phyloP scores from a whole-genome alignment of 768 basidiomycete species.

The Cystobasidium ongulense region DNA sequence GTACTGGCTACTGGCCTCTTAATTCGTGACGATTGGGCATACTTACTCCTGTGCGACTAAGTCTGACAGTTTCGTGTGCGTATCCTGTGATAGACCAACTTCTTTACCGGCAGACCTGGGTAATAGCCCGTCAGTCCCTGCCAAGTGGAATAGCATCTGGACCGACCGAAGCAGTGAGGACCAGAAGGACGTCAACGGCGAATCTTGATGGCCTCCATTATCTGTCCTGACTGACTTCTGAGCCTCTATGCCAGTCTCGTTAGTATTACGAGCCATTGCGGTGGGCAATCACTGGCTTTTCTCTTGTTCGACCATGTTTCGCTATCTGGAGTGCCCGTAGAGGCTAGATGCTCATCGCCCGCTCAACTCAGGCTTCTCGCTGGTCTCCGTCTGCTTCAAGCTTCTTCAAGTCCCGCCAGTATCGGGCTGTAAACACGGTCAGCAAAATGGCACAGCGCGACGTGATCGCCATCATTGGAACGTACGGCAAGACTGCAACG shows the following conservation, averaged over 20 bases:
- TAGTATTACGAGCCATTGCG: background rate
- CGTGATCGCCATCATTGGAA: conserved; percentile 19
- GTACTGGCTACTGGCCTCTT: too few species aligned
- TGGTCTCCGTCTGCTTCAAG: background rate
- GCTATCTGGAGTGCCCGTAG: background rate
- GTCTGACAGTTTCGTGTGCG: background rate
- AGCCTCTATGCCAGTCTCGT: background rate
- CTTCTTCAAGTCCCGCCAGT: background rate
- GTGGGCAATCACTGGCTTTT: background rate
- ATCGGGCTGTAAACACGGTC: background rate
- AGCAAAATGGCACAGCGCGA: background rate
- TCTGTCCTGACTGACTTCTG: background rate
- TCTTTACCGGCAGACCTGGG: background rate
- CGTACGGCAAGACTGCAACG: background rate
- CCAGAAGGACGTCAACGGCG: background rate
- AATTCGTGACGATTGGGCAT: too few species aligned
- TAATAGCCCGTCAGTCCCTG: background rate
- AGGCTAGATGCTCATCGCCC: background rate
- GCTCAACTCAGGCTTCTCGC: background rate
- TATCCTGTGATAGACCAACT: background rate
- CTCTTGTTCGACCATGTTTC: background rate
- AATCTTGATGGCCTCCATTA: background rate
- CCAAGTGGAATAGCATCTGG: too few species aligned
- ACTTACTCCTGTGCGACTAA: background rate
- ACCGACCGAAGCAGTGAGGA: background rate